A percentile compares a stretch with the other conserved stretches of the same genome.
Evolutionary conservation across 805 yeast genomes (phyloP).

Genomic region (Wickerhamiella brachini): DNA sequence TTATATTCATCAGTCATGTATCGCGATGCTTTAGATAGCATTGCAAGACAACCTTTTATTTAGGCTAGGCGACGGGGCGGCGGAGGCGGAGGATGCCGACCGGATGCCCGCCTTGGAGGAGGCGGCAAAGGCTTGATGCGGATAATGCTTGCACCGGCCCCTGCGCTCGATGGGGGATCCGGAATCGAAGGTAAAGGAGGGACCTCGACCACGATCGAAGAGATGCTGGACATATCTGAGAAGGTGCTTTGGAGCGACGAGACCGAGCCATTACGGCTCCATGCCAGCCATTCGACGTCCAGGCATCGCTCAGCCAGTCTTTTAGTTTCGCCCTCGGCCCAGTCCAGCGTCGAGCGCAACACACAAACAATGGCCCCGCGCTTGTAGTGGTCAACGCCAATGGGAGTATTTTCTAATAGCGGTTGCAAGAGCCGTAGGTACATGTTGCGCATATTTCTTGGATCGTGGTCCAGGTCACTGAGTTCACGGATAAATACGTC

Average conservation of each 20-base stretch:
- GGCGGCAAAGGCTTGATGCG: not conserved
- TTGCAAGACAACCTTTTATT: no score
- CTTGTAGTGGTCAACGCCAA: slow-evolving; percentile 39
- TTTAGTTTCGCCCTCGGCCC: slow-evolving; percentile 5
- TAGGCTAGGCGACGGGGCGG: not conserved
- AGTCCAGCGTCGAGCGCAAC: slow-evolving; percentile 21
- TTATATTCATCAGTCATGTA: no score
- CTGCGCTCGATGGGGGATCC: no score
- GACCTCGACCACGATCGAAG: not conserved
- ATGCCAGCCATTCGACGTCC: slow-evolving; percentile 11
- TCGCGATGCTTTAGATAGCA: no score
- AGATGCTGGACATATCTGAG: not conserved
- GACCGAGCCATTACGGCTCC: slow-evolving; percentile 2
- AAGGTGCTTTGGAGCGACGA: not conserved
- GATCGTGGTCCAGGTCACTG: slow-evolving; percentile 45
- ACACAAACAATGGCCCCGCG: slow-evolving; percentile 37
- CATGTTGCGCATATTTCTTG: slow-evolving; percentile 40
- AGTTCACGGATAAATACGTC: slow-evolving; percentile 76
- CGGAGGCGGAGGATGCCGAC: not conserved
- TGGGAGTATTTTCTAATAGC: slow-evolving; percentile 49
- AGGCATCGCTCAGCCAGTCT: slow-evolving; percentile 14
- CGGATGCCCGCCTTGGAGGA: not conserved
- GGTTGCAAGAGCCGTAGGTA: slow-evolving; percentile 66
- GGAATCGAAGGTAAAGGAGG: not conserved
- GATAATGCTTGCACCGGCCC: not conserved